Base-by-base conservation (phyloP, 352 stramenopile species). In the Globisporangium camurandrum region DNA sequence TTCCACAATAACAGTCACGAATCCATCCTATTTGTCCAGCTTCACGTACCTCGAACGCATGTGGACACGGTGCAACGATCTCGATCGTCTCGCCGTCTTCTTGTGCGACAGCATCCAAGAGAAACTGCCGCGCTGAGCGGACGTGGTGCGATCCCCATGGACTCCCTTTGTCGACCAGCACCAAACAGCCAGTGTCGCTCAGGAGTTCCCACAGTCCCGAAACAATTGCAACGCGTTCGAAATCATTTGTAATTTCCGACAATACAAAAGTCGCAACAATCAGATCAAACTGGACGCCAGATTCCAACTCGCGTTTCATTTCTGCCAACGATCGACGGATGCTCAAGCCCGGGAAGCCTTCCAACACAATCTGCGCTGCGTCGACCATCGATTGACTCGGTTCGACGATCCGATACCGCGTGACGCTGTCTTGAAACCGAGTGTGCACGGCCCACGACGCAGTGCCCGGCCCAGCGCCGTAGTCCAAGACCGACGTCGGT, bases 341-440 rank as follows among this genome's bases (percentile, higher is more conserved):
- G 48, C 79, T 88, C 17, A 93, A 62, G 0, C 82, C 79, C 7
- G 73, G 66, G 52, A 93, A 93, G 7, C 66, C 79, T 41, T 88
- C 74, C 9, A 93, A 60, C 50, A 90, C 34, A 34, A 84, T 69
- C 43, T 86, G 60, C 0, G 79, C 75, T 0, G 82, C 83, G 56
- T 94, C 80, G 26, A 88, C 59, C 83, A 94, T 94, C 33, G 80
- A 90, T 52, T 94, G 83, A 46, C 80, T 92, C 31, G 83, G 79
- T 52, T 94, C 83, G 39, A 94, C 65, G 17, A 94, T 59, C 23
- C 80, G 76, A 45, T 86, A 92, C 23, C 72, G 69, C 22, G 65
- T 56, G 34, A 92, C 45, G 36, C 74, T 79, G 5, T 81, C 62
- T 22, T 67, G 65, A 28, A 71, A 94, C 36, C 88, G 80, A 20